Percentiles rank a stretch among this genome's conserved stretches.
Conservation (phyloP, 371 early-diverging fungal species). For the Basidiobolus meristosporus region DNA sequence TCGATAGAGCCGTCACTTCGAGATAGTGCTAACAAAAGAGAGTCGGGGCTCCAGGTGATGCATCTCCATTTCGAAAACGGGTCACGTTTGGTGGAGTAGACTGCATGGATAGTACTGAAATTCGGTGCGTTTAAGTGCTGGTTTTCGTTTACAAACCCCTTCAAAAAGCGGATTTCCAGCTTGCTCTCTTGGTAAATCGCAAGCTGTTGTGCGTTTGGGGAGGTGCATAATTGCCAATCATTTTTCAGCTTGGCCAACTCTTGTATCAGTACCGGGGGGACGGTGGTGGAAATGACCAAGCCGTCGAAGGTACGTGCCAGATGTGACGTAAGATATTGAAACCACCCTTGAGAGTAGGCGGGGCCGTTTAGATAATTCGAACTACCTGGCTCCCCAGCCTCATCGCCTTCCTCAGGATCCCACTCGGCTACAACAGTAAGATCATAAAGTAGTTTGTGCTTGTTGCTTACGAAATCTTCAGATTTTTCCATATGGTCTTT, state of each 20-base stretch:
- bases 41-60: conserved; percentile 16
- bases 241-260: conserved; percentile 10
- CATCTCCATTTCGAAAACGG: conserved; percentile 16
- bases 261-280: conserved; percentile 14
- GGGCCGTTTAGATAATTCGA: not conserved
- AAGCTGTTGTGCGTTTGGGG: conserved; percentile 13
- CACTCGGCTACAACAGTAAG: conserved; percentile 14
- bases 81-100: conserved; percentile 6
- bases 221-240: conserved; percentile 11
- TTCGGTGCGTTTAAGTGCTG: not conserved
- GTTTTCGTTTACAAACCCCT: conserved; percentile 2
- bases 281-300: conserved; percentile 10
- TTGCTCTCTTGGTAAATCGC: conserved; percentile 17
- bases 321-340: no score
- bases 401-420: conserved; percentile 11
- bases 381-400: conserved; percentile 3
- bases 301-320: conserved; percentile 3
- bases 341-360: not conserved
- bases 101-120: conserved; percentile 12
- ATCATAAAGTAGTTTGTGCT: conserved; percentile 16
- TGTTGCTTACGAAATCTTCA: not conserved
- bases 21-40: conserved; percentile 11
- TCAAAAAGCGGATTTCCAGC: conserved; percentile 13
- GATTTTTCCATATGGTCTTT: no score
- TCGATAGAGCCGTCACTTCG: conserved; percentile 16